Evolutionary conservation across 1,139 yeast genomes (phyloP), one percentile per base, ranked within the genome.

Genomic region (Kodamaea ohmeri): DNA sequence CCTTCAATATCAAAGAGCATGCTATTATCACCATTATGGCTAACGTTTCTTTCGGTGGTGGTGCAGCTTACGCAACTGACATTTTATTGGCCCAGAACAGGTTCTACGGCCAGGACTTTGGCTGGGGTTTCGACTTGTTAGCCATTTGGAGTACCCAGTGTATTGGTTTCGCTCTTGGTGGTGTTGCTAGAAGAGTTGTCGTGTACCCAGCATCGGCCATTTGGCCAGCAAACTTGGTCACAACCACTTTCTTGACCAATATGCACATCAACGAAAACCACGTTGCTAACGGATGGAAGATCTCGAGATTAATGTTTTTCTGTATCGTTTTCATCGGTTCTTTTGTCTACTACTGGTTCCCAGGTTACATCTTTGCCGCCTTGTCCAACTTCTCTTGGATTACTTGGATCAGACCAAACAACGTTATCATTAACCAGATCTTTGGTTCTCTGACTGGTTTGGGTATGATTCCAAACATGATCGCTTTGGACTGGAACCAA

Each of bases 81-180:
- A 76, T 80, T 43, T 68, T 78, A 38, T 63, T 78, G 40, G 74
- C 83, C 3, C 75, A 77, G 56, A 71, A 68, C 52, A 64, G 59
- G 37, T 81, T 71, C 56, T 74, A 71, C 58, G 65, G 69, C 26
- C 64, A 66, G 9, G 70, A 70, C 44, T 69, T 64, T 35, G 75
- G 76, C 13, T 65, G 72, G 63, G 80, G 80, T 6, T 75, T 72
- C 41, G 68, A 66, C 43, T 58, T 80, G 26, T 58, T 78, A 38
- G 71, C 78, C 25, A 67, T 73, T 38, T 60, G 78, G 51, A 61
- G 79, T 18, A 73, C 83, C 24, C 84, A 81, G 56, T 65, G 80
- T 49, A 66, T 81, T 36, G 88, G 88, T 9, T 77, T 79, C 46
- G 79, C 83, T 12, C 58, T 80, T 39, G 85, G 85, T 27, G 89